These are phyloP conservation scores for Zasmidium citrigriseum DNA, from an alignment of 2,329 filamentous ascomycete genomes.

Conservation along the genomic window DNA sequence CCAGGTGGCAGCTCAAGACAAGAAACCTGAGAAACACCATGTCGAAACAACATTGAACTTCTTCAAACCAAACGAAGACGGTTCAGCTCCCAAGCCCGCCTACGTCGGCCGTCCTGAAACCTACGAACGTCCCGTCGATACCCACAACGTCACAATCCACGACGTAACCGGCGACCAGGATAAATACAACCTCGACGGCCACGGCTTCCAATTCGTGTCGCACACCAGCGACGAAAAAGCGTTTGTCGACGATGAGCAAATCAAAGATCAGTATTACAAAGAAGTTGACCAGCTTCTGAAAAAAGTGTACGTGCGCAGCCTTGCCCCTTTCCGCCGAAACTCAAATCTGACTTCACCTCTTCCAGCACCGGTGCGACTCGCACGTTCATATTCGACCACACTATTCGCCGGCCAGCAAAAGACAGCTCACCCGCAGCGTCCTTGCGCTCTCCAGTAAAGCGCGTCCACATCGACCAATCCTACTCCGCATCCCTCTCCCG, in stretches of 20 bases:
- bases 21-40: conserved; percentile 21
- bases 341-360: conserved; percentile 36
- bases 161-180: conserved; percentile 50
- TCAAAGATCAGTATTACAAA: conserved; percentile 40
- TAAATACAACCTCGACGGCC: conserved; percentile 27
- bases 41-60: conserved; percentile 25
- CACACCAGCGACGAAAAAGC: conserved; percentile 39
- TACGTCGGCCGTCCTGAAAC: conserved; percentile 31
- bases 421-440: conserved; percentile 42
- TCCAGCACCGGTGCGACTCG: conserved; percentile 54
- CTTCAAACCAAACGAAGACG: conserved; percentile 27
- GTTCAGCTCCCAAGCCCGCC: conserved; percentile 21
- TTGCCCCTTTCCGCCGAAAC: background rate
- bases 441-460: conserved; percentile 49
- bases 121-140: conserved; percentile 34
- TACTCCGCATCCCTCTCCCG: conserved; percentile 46
- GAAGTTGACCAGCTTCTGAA: conserved; percentile 42
- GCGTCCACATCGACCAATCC: conserved; percentile 62
- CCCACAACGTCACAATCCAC: conserved; percentile 37
- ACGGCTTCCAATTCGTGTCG: conserved; percentile 39
- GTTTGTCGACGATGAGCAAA: conserved; percentile 40
- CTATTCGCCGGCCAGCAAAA: conserved; percentile 51
- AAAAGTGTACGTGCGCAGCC: conserved; percentile 32
- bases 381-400: conserved; percentile 65
- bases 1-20: background rate